phyloP scores from a whole-genome alignment of 2,329 filamentous ascomycete species.

The Knufia petricola region DNA sequence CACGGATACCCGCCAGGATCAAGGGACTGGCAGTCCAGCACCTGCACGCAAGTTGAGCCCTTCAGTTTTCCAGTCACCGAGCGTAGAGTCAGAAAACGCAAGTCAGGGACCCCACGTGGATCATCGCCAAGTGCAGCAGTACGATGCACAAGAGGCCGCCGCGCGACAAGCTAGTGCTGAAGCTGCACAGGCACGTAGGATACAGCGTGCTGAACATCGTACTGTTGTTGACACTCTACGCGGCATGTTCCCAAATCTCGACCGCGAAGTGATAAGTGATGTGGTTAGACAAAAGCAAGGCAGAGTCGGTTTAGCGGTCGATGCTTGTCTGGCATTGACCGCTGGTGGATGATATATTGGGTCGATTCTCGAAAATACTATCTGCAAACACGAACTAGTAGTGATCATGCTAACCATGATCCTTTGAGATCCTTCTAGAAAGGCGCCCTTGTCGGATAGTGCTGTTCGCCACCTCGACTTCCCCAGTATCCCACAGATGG shows the following conservation, averaged over 20 bases:
- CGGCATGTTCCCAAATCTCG: conserved; percentile 93
- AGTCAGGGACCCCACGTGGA: conserved; percentile 27
- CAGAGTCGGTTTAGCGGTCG: conserved; percentile 75
- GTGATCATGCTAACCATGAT: too few relatives aligned
- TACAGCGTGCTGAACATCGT: conserved; percentile 74
- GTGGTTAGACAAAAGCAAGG: conserved; percentile 94
- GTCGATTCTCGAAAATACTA: neutral
- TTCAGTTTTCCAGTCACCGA: conserved; percentile 35
- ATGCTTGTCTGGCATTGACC: conserved; percentile 68
- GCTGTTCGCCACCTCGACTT: too few relatives aligned
- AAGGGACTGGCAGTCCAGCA: conserved; percentile 15
- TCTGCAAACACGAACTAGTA: too few relatives aligned
- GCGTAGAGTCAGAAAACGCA: conserved; percentile 26
- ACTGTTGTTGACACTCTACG: conserved; percentile 89
- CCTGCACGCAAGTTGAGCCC: conserved; percentile 35
- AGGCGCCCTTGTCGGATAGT: too few relatives aligned
- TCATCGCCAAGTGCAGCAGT: conserved; percentile 34
- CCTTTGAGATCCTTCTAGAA: too few relatives aligned
- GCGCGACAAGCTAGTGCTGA: conserved; percentile 86
- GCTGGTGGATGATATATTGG: conserved; percentile 23
- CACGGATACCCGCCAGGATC: conserved; percentile 37
- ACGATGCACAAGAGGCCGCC: conserved; percentile 72
- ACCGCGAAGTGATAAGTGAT: conserved; percentile 89
- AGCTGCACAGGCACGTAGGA: conserved; percentile 71
- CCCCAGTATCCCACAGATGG: too few relatives aligned